phyloP scores from a whole-genome alignment of 305 asterid species.

The Solanum hybrid region DNA sequence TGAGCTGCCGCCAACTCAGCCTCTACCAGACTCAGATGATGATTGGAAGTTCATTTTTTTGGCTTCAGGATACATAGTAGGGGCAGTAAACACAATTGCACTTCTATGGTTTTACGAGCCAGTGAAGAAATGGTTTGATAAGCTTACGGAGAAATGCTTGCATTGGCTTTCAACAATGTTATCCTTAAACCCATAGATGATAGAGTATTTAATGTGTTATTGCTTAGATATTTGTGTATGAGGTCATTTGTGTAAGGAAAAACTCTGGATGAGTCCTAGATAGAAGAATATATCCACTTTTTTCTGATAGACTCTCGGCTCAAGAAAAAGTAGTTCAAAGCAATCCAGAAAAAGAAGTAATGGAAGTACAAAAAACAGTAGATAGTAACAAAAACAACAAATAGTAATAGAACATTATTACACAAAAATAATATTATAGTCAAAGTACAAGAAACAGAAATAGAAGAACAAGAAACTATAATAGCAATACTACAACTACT shows the following conservation, averaged over 20 bases:
- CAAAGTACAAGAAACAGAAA: too few relatives aligned
- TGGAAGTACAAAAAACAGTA: too few relatives aligned
- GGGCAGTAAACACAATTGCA: not conserved
- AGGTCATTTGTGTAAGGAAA: not conserved
- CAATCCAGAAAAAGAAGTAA: too few relatives aligned
- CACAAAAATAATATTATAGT: too few relatives aligned
- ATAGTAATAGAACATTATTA: too few relatives aligned
- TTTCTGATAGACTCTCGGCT: too few relatives aligned
- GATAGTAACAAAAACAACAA: too few relatives aligned
- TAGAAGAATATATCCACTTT: too few relatives aligned
- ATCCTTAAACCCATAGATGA: not conserved
- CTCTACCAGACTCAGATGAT: not conserved
- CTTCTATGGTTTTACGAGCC: not conserved
- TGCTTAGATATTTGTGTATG: not conserved
- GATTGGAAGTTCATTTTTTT: not conserved
- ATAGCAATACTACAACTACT: too few relatives aligned
- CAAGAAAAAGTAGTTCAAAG: too few relatives aligned
- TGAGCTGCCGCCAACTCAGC: not conserved
- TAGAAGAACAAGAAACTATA: too few relatives aligned
- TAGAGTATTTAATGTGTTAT: not conserved
- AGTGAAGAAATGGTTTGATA: not conserved
- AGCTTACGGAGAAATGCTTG: not conserved
- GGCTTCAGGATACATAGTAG: not conserved
- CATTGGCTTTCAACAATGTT: conserved; percentile 4
- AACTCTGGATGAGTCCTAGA: too few relatives aligned